phyloP scores from a whole-genome alignment of 495 filamentous ascomycete genomes.

The Podospora anserina region DNA sequence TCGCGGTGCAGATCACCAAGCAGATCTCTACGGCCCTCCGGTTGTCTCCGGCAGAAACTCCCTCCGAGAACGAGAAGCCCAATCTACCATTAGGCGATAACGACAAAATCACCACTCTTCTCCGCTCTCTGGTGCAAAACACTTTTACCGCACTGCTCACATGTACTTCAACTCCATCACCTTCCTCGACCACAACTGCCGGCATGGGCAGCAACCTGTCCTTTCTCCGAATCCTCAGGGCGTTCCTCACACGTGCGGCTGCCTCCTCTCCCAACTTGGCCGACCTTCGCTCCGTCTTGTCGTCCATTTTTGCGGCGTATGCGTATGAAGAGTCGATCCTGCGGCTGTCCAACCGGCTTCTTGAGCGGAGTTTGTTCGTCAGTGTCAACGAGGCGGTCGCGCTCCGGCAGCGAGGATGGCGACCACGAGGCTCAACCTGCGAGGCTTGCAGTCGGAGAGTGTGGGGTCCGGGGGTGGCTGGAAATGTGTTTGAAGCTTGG shows the following conservation, averaged over 20 bases:
- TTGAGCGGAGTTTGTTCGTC: conserved; percentile 87
- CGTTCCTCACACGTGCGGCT: conserved; percentile 83
- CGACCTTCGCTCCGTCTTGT: conserved; percentile 78
- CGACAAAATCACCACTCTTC: conserved; percentile 57
- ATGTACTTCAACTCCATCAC: conserved; percentile 52
- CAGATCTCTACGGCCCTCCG: conserved; percentile 39
- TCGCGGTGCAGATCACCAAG: conserved; percentile 75
- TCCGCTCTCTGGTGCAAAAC: conserved; percentile 80
- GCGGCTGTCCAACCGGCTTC: conserved; percentile 74
- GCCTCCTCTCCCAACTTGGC: conserved; percentile 78
- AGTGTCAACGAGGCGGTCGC: conserved; percentile 71
- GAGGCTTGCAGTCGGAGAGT: conserved; percentile 78
- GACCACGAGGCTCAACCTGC: conserved; percentile 78
- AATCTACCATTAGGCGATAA: conserved; percentile 34
- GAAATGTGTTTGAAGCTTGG: conserved; percentile 78
- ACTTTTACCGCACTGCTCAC: conserved; percentile 85
- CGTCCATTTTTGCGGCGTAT: conserved; percentile 90
- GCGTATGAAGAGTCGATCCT: conserved; percentile 88
- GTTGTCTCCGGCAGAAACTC: conserved; percentile 12
- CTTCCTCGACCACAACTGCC: conserved; percentile 22
- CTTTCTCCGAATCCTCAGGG: conserved; percentile 85
- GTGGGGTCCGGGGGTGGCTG: conserved; percentile 86
- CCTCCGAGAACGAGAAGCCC: conserved; percentile 26
- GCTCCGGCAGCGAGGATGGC: conserved; percentile 84
- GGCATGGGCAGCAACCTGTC: conserved; percentile 58